These are phyloP conservation scores for Inga leiocalycina DNA, from an alignment of 306 rosid genomes.

Conservation along the genomic window DNA sequence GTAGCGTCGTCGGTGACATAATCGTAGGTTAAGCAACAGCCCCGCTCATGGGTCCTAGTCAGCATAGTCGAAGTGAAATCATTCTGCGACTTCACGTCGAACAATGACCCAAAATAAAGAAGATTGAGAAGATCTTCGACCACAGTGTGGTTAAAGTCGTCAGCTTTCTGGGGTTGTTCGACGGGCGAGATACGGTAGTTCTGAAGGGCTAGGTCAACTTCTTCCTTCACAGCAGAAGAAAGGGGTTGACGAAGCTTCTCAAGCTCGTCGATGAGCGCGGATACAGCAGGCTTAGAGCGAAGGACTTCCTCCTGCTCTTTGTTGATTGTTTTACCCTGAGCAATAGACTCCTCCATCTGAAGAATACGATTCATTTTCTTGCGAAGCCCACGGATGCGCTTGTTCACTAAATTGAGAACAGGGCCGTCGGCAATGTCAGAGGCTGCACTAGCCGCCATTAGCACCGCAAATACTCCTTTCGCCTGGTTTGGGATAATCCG, in stretches of 20 bases:
- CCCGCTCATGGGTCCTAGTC: constrained; percentile 87
- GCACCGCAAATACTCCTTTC: background rate
- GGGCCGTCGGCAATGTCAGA: constrained; percentile 82
- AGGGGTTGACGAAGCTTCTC: constrained; percentile 95
- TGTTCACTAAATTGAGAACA: constrained; percentile 82
- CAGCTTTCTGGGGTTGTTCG: constrained; percentile 16
- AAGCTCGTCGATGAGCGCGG: constrained; percentile 72
- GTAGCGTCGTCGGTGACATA: constrained; percentile 95
- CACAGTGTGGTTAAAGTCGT: constrained; percentile 26
- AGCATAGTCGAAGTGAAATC: constrained; percentile 86
- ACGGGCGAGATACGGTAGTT: constrained; percentile 40
- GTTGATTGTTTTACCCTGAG: constrained; percentile 77
- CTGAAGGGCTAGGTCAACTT: constrained; percentile 51
- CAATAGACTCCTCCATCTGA: constrained; percentile 72
- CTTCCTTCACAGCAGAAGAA: constrained; percentile 68
- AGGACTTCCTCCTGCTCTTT: constrained; percentile 86
- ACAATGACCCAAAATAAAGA: constrained; percentile 86
- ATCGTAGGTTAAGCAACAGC: constrained; percentile 93
- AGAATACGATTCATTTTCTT: constrained; percentile 77
- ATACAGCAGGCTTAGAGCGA: constrained; percentile 70
- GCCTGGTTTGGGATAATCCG: background rate
- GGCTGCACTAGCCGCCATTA: constrained; percentile 64
- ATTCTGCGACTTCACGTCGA: constrained; percentile 85
- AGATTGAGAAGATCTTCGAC: constrained; percentile 80
- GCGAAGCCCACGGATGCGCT: constrained; percentile 84